phyloP scores from a whole-genome alignment of 805 yeast genomes.

The Blastobotrys attinorum region DNA sequence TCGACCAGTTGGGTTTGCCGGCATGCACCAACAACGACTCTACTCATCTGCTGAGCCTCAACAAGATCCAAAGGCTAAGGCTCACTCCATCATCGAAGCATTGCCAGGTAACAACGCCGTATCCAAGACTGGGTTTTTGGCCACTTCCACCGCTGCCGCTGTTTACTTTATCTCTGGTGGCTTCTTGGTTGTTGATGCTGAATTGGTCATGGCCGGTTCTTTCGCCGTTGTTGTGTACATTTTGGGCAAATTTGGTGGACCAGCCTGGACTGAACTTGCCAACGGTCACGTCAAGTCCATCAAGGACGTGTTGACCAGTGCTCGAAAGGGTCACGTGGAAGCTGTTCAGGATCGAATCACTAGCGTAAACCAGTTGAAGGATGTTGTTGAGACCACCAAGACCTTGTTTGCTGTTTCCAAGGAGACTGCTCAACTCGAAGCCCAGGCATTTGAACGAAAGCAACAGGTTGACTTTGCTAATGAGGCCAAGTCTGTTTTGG shows the following conservation, averaged over 20 bases:
- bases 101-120: conserved; percentile 84
- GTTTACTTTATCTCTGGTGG: conserved; percentile 91
- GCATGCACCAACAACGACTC: too few relatives aligned
- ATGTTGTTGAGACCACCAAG: conserved; percentile 86
- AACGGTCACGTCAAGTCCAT: conserved; percentile 76
- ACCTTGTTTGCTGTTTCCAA: conserved; percentile 88
- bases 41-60: conserved; percentile 29
- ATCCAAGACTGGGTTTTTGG: conserved; percentile 91
- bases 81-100: conserved; percentile 80
- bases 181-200: conserved; percentile 88
- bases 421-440: conserved; percentile 95
- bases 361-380: conserved; percentile 80
- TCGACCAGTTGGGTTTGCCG: conserved; percentile 9
- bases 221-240: conserved; percentile 71
- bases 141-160: conserved; percentile 91
- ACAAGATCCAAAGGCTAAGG: conserved; percentile 82
- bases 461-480: conserved; percentile 80
- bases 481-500: conserved; percentile 92
- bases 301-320: conserved; percentile 70
- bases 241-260: conserved; percentile 82
- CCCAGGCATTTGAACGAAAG: conserved; percentile 85
- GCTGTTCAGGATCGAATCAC: conserved; percentile 92
- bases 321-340: conserved; percentile 82
- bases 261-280: conserved; percentile 92
- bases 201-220: conserved; percentile 74